Evolutionary conservation across 192 early-diverging fungal genomes (phyloP).

Genomic region (Allomyces javanicus): DNA sequence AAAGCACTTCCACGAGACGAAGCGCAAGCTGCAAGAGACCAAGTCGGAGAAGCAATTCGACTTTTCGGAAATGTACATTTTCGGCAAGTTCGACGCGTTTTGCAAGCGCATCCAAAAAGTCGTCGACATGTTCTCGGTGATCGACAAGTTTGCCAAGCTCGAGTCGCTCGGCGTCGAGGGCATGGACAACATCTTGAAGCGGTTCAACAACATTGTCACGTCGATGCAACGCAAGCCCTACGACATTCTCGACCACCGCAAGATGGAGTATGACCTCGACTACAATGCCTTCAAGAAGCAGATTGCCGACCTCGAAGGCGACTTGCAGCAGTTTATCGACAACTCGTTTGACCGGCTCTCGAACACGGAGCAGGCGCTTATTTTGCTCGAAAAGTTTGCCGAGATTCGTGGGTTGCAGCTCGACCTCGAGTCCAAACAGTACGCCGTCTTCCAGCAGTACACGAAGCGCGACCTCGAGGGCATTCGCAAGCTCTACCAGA

Average conservation of each 20-base stretch:
- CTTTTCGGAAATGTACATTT: constrained; percentile 50
- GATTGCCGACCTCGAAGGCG: constrained; percentile 35
- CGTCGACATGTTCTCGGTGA: constrained; percentile 45
- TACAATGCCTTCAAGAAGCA: constrained; percentile 44
- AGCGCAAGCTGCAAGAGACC: constrained; percentile 34
- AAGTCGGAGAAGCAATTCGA: constrained; percentile 45
- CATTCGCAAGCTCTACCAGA: constrained; percentile 39
- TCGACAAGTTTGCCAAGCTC: constrained; percentile 38
- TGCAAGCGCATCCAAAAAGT: constrained; percentile 50
- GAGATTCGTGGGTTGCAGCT: constrained; percentile 44
- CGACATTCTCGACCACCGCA: constrained; percentile 44
- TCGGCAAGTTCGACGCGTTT: constrained; percentile 49
- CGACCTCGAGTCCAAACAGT: constrained; percentile 46
- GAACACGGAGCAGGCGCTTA: constrained; percentile 38
- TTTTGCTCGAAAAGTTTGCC: constrained; percentile 29
- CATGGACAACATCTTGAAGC: constrained; percentile 34
- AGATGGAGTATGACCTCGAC: constrained; percentile 47
- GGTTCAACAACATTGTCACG: constrained; percentile 40
- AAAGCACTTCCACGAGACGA: constrained; percentile 39
- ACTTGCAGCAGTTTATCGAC: constrained; percentile 42
- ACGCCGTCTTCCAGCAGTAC: constrained; percentile 39
- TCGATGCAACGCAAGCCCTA: constrained; percentile 44
- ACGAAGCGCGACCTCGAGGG: constrained; percentile 36
- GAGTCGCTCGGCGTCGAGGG: constrained; percentile 38
- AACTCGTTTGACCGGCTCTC: constrained; percentile 37